Evolutionary conservation across 176 grass and related monocot genomes (phyloP), one percentile per base, ranked within the genome.

Genomic region (Carex cristatella): DNA sequence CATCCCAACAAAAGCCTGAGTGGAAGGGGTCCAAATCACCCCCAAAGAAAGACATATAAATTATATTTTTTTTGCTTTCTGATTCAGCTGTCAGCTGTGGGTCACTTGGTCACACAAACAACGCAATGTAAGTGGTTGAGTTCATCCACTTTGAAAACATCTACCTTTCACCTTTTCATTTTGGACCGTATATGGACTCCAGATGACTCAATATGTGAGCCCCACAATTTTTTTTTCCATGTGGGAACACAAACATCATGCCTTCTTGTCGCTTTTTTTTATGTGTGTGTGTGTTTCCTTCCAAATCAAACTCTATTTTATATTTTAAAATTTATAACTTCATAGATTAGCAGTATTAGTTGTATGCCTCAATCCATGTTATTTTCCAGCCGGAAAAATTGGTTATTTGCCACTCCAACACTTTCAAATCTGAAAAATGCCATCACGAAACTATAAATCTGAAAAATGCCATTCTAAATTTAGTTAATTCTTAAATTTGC

Each of bases 11-110:
- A 80, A 4, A 40, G 38, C 38, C 15, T 62, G 3, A 83, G 80
- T 83, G 80, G 80, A 65, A 82, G 30, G 61, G 46, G 80, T 83
- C 40, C 80, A 67, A 82, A 67, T 61, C 51, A 30, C 10, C 44
- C 37, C 23, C 30, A 82, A 23, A 63, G 9, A 64, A 28, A 63
- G 19, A 82, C 8, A 53, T 23, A 66, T 18, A 46, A 1, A 19
- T 7, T 65, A 82, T 66, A 61, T 8, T 65, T 44, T 44, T 48
- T 75, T 65, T 51, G 10, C 60, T 33, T 82, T 82, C 31, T 65
- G 35, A 49, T 65, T 23, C 63, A 65, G n/a, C 2, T 66, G 79
- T 61, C 60, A 60, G 31, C 37, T 38, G 38, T 40, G 38, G 38
- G 38, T 33, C 54, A 80, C 6, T 30, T 4, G 23, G 15, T 80